A percentile compares a stretch with the other conserved stretches of the same genome.
phyloP scores from a whole-genome alignment of 768 basidiomycete genomes.

The Tricholoma sp. region DNA sequence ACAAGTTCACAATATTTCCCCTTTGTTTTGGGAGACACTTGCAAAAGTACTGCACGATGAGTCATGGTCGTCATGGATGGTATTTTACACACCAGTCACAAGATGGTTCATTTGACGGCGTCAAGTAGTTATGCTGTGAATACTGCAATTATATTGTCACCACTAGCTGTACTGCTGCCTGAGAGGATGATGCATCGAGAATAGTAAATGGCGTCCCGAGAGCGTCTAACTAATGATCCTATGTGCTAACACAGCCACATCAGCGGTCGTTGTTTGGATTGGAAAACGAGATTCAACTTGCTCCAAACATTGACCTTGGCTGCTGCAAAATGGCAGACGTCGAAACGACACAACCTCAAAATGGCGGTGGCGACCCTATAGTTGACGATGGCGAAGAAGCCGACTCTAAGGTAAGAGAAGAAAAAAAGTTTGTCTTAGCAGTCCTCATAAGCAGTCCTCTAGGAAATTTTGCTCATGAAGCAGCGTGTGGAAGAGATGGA shows the following conservation, averaged over 20 bases:
- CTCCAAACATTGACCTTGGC: conserved; percentile 13
- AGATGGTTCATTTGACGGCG: neutral
- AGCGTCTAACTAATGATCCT: too few relatives aligned
- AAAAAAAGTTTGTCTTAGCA: conserved; percentile 7
- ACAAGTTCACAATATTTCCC: too few relatives aligned
- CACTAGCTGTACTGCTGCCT: too few relatives aligned
- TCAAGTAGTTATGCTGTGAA: neutral
- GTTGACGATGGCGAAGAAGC: conserved; percentile 61
- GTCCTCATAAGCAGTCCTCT: conserved; percentile 16
- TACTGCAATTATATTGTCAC: too few relatives aligned
- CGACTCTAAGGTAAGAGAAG: conserved; percentile 47
- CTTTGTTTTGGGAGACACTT: too few relatives aligned
- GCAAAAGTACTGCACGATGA: too few relatives aligned
- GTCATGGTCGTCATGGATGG: too few relatives aligned
- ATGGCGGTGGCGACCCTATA: conserved; percentile 28
- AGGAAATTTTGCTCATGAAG: conserved; percentile 91
- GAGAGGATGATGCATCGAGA: neutral
- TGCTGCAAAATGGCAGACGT: conserved; percentile 43
- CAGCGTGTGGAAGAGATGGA: conserved; percentile 93
- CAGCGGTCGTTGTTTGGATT: conserved; percentile 18
- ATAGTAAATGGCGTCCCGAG: too few relatives aligned
- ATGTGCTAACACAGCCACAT: conserved; percentile 7
- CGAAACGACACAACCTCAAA: conserved; percentile 38
- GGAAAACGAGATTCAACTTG: conserved; percentile 11
- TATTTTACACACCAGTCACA: too few relatives aligned